phyloP scores from a whole-genome alignment of 768 basidiomycete genomes.

The Leccinum disarticulatum region DNA sequence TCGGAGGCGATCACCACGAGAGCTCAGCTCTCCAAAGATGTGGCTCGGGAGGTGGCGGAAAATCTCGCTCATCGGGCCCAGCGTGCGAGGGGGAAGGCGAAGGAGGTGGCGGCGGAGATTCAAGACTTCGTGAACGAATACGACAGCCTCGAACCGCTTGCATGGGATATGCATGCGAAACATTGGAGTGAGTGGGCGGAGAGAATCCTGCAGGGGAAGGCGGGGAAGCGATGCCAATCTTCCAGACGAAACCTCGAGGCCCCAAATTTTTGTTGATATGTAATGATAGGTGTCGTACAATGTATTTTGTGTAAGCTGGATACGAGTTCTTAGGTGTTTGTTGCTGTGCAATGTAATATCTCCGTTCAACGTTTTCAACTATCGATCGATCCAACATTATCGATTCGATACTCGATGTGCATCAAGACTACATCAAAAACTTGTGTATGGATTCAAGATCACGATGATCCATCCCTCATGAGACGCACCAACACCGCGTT shows the following conservation, averaged over 20 bases:
- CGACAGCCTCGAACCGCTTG: slow-evolving; percentile 17
- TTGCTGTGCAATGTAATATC: background rate
- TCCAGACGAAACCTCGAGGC: slow-evolving; percentile 14
- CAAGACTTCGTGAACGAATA: slow-evolving; percentile 24
- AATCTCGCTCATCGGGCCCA: slow-evolving; percentile 37
- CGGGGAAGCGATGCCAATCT: slow-evolving; percentile 12
- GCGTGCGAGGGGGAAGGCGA: slow-evolving; percentile 47
- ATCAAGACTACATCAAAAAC: background rate
- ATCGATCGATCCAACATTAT: background rate
- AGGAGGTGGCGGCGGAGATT: slow-evolving; percentile 40
- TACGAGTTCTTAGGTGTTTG: slow-evolving; percentile 1
- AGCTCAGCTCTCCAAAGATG: slow-evolving; percentile 43
- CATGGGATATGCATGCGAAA: slow-evolving; percentile 20
- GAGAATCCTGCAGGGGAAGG: slow-evolving; percentile 6
- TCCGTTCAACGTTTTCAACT: background rate
- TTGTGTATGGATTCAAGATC: background rate
- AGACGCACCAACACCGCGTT: slow-evolving; percentile 60
- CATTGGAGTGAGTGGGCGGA: slow-evolving; percentile 23
- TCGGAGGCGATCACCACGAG: slow-evolving; percentile 41
- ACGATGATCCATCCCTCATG: slow-evolving; percentile 30
- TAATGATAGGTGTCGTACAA: slow-evolving; percentile 10
- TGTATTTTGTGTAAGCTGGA: slow-evolving; percentile 26
- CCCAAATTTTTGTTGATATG: slow-evolving; percentile 13
- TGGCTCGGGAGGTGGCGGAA: slow-evolving; percentile 43
- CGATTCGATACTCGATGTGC: background rate